These are phyloP conservation scores for Escovopsis sp. DNA, from an alignment of 2,329 filamentous ascomycete genomes.

Conservation along the genomic window DNA sequence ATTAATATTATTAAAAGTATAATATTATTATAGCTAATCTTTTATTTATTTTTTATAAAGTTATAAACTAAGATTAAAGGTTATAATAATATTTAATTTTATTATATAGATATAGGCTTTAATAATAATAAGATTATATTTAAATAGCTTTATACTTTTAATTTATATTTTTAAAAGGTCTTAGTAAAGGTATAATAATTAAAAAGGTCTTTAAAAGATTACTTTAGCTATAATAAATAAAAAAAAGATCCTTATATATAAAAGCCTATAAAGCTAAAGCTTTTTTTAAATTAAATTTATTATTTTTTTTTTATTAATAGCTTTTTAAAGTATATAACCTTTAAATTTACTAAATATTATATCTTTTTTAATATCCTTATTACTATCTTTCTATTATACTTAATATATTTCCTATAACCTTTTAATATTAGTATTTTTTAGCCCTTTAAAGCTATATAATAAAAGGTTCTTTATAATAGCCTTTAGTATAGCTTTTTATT, in stretches of 20 bases:
- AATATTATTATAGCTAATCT: no score
- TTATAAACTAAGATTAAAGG: no score
- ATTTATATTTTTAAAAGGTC: background rate
- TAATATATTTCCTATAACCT: slow-evolving; percentile 3
- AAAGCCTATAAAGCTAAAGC: background rate
- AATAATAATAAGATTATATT: background rate
- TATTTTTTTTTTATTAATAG: slow-evolving; percentile 1
- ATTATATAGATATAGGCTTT: background rate
- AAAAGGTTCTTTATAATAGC: no score
- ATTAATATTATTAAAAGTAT: no score
- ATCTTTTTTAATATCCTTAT: slow-evolving; percentile 3
- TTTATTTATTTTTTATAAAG: no score
- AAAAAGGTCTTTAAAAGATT: no score
- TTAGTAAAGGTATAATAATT: no score
- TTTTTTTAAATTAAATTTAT: background rate
- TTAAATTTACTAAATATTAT: slow-evolving; percentile 1
- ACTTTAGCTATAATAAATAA: background rate
- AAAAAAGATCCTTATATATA: no score
- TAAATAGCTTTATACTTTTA: background rate
- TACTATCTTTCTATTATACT: background rate
- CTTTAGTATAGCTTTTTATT: no score
- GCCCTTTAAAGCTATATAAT: background rate
- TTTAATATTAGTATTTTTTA: slow-evolving; percentile 2
- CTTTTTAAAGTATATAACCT: background rate
- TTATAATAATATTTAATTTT: background rate